These are phyloP conservation scores for Daldinia childiae DNA, from an alignment of 495 filamentous ascomycete genomes.

Conservation along the genomic window DNA sequence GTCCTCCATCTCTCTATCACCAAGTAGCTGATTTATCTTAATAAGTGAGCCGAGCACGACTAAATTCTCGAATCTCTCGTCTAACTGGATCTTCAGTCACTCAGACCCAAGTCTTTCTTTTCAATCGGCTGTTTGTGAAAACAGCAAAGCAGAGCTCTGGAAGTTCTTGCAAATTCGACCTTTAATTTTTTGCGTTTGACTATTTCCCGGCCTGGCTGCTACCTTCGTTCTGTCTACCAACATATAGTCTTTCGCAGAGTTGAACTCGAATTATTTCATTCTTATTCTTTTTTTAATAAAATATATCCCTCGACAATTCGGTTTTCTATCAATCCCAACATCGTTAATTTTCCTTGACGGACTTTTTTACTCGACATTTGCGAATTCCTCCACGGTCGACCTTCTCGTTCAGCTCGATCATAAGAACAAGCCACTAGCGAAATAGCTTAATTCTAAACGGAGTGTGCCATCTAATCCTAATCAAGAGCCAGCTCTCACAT, in stretches of 20 bases:
- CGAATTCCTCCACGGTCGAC: not conserved
- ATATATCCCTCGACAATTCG: constrained; percentile 4
- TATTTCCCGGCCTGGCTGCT: constrained; percentile 24
- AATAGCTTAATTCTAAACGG: not conserved
- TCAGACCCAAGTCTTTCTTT: constrained; percentile 51
- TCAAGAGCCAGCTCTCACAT: constrained; percentile 34
- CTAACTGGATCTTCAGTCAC: constrained; percentile 54
- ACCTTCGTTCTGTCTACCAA: constrained; percentile 32
- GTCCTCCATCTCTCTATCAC: constrained; percentile 39
- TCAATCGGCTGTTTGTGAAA: constrained; percentile 40
- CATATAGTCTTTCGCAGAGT: constrained; percentile 30
- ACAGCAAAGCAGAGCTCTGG: constrained; percentile 60
- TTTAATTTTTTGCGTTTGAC: constrained; percentile 28
- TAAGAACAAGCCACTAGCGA: not conserved
- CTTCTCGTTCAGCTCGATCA: not conserved
- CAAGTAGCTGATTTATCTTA: constrained; percentile 23
- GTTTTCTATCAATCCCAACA: constrained; percentile 12
- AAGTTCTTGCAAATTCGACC: constrained; percentile 55
- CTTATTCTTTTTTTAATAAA: constrained; percentile 27
- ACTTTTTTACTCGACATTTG: not conserved
- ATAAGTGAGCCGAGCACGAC: constrained; percentile 28
- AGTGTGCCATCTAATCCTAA: constrained; percentile 18
- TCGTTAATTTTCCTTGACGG: constrained; percentile 1
- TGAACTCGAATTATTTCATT: constrained; percentile 28
- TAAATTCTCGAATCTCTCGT: constrained; percentile 26